Percentiles rank a stretch among this genome's conserved stretches.
Conservation (phyloP, 2,329 filamentous ascomycete genomes). For the Fusarium beomiforme region DNA sequence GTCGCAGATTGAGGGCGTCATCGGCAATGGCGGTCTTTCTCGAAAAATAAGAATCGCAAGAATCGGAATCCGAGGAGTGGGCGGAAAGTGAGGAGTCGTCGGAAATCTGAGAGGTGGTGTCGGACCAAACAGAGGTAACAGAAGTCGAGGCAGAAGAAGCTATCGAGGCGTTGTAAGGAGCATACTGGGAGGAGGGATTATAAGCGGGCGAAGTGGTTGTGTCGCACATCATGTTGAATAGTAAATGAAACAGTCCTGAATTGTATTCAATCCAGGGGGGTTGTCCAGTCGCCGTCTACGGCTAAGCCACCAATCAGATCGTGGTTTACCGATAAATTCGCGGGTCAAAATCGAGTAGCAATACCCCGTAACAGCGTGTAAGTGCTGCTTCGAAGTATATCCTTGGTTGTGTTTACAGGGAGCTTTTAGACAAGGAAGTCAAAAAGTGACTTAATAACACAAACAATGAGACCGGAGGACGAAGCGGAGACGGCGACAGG, state of each 20-base stretch:
- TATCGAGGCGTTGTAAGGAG: constrained; percentile 75
- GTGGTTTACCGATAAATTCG: constrained; percentile 51
- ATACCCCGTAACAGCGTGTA: constrained; percentile 54
- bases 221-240: constrained; percentile 68
- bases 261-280: constrained; percentile 45
- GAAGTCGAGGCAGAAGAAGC: constrained; percentile 81
- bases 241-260: constrained; percentile 44
- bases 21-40: constrained; percentile 39
- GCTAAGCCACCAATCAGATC: constrained; percentile 61
- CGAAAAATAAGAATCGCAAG: constrained; percentile 55
- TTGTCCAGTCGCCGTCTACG: constrained; percentile 65
- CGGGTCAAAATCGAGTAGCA: constrained; percentile 50
- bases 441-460: constrained; percentile 60
- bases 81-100: constrained; percentile 73
- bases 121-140: constrained; percentile 81
- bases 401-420: constrained; percentile 52
- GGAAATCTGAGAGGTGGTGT: constrained; percentile 74
- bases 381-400: constrained; percentile 51
- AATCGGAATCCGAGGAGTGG: constrained; percentile 66
- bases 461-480: constrained; percentile 68
- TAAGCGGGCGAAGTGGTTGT: constrained; percentile 63
- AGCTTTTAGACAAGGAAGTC: constrained; percentile 56
- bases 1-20: constrained; percentile 37
- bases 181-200: constrained; percentile 58
- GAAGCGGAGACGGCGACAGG: constrained; percentile 72